Evolutionary conservation across 78 protist species (phyloP), one percentile per base, ranked within the genome.

Genomic region (Monosiga brevicollis): DNA sequence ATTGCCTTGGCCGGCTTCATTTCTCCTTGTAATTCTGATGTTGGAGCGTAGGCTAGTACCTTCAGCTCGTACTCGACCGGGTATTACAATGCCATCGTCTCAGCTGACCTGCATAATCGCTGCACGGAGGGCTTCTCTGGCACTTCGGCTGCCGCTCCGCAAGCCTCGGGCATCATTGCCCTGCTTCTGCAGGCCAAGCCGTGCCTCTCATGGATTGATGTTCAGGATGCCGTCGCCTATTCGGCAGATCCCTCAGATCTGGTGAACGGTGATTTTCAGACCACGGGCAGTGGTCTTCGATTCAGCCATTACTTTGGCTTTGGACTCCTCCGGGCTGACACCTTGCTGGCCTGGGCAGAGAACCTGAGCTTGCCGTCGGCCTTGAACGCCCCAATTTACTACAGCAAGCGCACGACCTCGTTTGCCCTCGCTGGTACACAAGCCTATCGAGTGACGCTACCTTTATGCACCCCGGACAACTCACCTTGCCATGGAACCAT

Each of bases 121-220:
- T 49, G 62, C 62, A 49, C 62, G 29, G 15, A 6, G 29, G 15
- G 29, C 62, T 80, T 79, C 85, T n/a, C 43, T 9, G 89, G 89
- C 34, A 86, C 89, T 0, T 74, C 82, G 2, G 89, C 89, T 3
- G 74, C 86, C 20, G 85, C 86, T 0, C 89, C 89, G 41, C 78
- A 79, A 6, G 89, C 85, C 0, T 72, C 89, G 15, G 89, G 86
- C 1, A 54, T 86, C 24, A 26, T 76, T 49, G 89, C 89, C 26
- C 73, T 86, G 35, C 70, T 36, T 9, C 82, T 86, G 32, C 38
- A 81, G 20, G 85, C 78, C 20, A 70, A 74, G 24, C 85, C 84
- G 26, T 3, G 2, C 39, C 79, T 86, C 36, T 25, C 39, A 24
- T 86, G 88, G 88, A 79, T 83, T 10, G 80, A 86, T 32, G 74